Base-by-base conservation (phyloP, 257 asterid species). In the Nicotiana noctiflora region DNA sequence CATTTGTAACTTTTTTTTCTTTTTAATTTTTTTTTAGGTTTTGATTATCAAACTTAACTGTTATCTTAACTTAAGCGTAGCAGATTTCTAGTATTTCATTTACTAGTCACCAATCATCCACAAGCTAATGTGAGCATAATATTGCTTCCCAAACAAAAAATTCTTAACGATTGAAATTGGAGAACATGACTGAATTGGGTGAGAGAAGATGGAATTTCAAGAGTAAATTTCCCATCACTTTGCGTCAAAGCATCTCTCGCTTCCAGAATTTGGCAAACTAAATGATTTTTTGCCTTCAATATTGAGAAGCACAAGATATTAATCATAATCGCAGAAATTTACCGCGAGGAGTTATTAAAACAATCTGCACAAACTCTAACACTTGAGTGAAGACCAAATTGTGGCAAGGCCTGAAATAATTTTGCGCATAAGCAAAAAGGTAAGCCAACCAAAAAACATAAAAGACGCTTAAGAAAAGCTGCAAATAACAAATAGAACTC, bases 321-420 rank as follows among this genome's bases (percentile, higher is more conserved):
- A 29, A 51, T 52, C 81, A 37, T 31, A 77, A 29, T 53, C 44
- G 83, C 75, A 66, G 6, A 78, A 84, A 79, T 84, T 88, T 93
- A 96, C 98, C 98, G 86, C 52, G 98, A 86, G 75, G 90, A 88
- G 81, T 92, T 82, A 86, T 95, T 96, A 83, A 89, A 96, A 89
- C 99, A 96, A 40, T 89, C 94, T 23, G 97, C 96, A 60, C 98
- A 96, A 86, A 96, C 99, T 87, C 99, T 92, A 76, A 92, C 95
- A 29, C 86, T 86, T 75, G 98, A 74, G 84, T 91, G 86, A 86
- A 96, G 91, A 66, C 93, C 98, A 88, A 92, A 92, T 87, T 96
- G 94, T 55, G 98, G 98, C 85, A 96, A 92, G 61, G 92, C 90
- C 99, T 96, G 97, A 83, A 89, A 83, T 12, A 57, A 84, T 60